Evolutionary conservation across 768 basidiomycete species (phyloP), one percentile per base, ranked within the genome.

Genomic region (Phanerochaete sordida): DNA sequence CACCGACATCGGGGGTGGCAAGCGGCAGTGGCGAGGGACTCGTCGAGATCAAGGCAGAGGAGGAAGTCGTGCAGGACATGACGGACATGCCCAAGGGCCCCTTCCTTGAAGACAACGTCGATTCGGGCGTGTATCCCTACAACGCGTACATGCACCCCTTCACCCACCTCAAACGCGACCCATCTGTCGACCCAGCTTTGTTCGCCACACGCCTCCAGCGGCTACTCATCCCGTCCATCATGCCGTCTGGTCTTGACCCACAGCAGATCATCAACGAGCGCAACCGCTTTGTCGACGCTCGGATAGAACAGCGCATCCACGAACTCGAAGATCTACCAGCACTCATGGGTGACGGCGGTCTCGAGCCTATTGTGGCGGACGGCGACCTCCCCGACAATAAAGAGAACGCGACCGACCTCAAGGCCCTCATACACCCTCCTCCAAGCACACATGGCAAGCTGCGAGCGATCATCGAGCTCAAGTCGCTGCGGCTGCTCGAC

Each of bases 201-300:
- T 87, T 84, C 65, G 84, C 86, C 0, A 88, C 88, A 28, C 86
- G 88, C 33, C 78, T 92, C 28, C 91, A 93, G 68, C 82, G 90
- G 2, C 81, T 93, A 24, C 76, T 98, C 45, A 81, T 98, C 21
- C 97, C 97, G 0, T 90, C 90, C 7, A 76, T 98, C 62, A 91
- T 93, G 85, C 96, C 97, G 0, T 76, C 81, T 11, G 96, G 96
- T 16, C 84, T 99, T 30, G 97, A 99, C 71, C 91, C 95, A 3
- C 89, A 95, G 66, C 85, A 93, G 64, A 82, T 98, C 61, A 81
- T 95, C 68, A 89, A 92, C 63, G 97, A 99, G 74, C 86, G 96
- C 6, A 93, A 96, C 64, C 84, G 92, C 11, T 95, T 86, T 72
- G 85, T 98, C 58, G 92, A 97, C 67, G 89, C 91, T 3, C 86